Conservation (phyloP, 306 rosid genomes). For the Quercus glauca region DNA sequence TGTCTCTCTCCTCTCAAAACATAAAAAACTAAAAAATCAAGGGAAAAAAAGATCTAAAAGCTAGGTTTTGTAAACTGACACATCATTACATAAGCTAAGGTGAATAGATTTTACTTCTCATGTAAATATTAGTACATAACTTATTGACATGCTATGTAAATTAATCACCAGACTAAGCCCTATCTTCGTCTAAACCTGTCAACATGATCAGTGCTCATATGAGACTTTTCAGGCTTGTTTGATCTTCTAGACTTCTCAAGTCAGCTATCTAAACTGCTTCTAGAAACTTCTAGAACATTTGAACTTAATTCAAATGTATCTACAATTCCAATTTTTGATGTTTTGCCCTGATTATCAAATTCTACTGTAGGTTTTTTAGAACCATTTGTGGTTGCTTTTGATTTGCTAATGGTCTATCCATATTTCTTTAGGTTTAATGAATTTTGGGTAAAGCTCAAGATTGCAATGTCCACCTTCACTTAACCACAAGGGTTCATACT, state of each 20-base stretch:
- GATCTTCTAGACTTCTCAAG: slow-evolving; percentile 80
- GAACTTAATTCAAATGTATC: slow-evolving; percentile 45
- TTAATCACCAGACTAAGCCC: slow-evolving; percentile 73
- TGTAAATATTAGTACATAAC: slow-evolving; percentile 26
- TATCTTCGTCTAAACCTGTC: slow-evolving; percentile 83
- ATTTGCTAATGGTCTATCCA: slow-evolving; percentile 74
- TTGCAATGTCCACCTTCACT: slow-evolving; percentile 90
- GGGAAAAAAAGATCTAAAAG: too few species aligned
- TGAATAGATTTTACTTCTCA: slow-evolving; percentile 31
- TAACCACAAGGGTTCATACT: slow-evolving; percentile 85
- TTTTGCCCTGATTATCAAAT: slow-evolving; percentile 44
- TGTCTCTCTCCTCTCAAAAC: too few species aligned
- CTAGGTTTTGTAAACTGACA: not conserved
- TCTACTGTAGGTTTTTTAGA: slow-evolving; percentile 40
- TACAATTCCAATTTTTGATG: slow-evolving; percentile 52
- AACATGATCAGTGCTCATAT: slow-evolving; percentile 90
- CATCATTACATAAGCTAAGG: slow-evolving; percentile 30
- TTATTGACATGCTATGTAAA: slow-evolving; percentile 46
- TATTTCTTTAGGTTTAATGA: slow-evolving; percentile 88
- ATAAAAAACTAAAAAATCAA: too few species aligned
- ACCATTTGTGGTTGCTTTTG: slow-evolving; percentile 63
- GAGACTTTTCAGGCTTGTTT: slow-evolving; percentile 78
- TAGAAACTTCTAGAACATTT: slow-evolving; percentile 76
- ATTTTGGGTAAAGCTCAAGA: slow-evolving; percentile 90
- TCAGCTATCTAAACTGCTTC: slow-evolving; percentile 94